phyloP scores from a whole-genome alignment of 345 rosid species.

The Theobroma cacao region DNA sequence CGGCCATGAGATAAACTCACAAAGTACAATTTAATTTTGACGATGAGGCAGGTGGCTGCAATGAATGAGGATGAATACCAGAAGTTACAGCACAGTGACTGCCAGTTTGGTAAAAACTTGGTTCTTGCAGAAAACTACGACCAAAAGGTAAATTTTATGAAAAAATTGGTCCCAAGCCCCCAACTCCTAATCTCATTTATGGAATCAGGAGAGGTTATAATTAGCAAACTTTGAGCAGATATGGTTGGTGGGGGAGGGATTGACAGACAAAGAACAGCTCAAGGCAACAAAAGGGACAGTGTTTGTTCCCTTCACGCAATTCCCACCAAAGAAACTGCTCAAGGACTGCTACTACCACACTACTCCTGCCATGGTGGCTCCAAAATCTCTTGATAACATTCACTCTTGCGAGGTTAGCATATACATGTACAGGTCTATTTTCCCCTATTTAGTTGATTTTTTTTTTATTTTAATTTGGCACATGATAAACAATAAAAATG shows the following conservation, averaged over 20 bases:
- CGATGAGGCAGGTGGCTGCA: constrained; percentile 20
- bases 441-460: too few relatives aligned
- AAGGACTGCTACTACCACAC: constrained; percentile 52
- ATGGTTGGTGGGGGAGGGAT: constrained; percentile 61
- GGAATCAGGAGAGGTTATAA: too few relatives aligned
- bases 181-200: too few relatives aligned
- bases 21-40: too few relatives aligned
- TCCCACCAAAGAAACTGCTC: constrained; percentile 47
- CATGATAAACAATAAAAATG: too few relatives aligned
- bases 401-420: constrained; percentile 51
- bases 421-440: too few relatives aligned
- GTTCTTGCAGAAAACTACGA: constrained; percentile 11
- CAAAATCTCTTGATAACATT: constrained; percentile 45
- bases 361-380: constrained; percentile 49
- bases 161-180: too few relatives aligned
- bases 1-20: too few relatives aligned
- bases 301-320: constrained; percentile 14
- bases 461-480: too few relatives aligned
- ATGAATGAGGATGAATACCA: constrained; percentile 20
- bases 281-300: constrained; percentile 31
- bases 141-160: background rate
- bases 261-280: constrained; percentile 38
- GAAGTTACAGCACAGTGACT: constrained; percentile 22
- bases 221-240: constrained; percentile 18
- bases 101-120: constrained; percentile 17